These are phyloP conservation scores for Hanseniaspora gamundiae DNA, from an alignment of 1,139 yeast species.

Conservation along the genomic window DNA sequence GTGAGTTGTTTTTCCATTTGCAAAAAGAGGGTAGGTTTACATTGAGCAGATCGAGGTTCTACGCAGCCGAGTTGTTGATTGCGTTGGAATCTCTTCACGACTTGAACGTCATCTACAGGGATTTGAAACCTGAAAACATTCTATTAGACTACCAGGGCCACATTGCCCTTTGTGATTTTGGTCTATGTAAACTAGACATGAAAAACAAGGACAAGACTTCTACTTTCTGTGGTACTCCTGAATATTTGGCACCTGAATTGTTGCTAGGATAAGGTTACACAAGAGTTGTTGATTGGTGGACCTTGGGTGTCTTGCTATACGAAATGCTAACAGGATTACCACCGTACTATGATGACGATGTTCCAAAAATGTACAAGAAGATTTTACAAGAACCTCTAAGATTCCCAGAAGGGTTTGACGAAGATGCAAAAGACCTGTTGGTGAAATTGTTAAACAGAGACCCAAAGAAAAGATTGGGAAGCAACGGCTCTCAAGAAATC, in stretches of 20 bases:
- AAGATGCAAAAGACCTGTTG: constrained; percentile 77
- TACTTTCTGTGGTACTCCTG: constrained; percentile 96
- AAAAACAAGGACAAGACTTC: constrained; percentile 75
- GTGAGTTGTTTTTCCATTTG: constrained; percentile 89
- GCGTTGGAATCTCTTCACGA: constrained; percentile 89
- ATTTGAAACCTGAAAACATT: constrained; percentile 90
- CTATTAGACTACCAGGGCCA: constrained; percentile 92
- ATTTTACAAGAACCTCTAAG: constrained; percentile 78
- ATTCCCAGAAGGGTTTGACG: constrained; percentile 82
- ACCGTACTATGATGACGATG: constrained; percentile 90
- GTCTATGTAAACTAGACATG: constrained; percentile 92
- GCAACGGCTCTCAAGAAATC: constrained; percentile 74
- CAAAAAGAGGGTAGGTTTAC: constrained; percentile 87
- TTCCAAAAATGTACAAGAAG: constrained; percentile 88
- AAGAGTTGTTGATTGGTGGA: constrained; percentile 96
- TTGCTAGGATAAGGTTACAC: constrained; percentile 88
- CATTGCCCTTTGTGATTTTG: constrained; percentile 94
- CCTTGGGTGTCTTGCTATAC: constrained; percentile 80
- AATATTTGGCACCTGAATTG: constrained; percentile 90
- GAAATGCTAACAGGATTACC: constrained; percentile 97
- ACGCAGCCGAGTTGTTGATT: constrained; percentile 83
- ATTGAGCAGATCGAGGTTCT: constrained; percentile 79
- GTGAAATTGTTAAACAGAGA: constrained; percentile 72
- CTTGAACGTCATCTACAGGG: constrained; percentile 85
- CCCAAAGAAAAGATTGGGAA: constrained; percentile 67